Evolutionary conservation across 306 rosid genomes (phyloP).

Genomic region (Neltuma alba): DNA sequence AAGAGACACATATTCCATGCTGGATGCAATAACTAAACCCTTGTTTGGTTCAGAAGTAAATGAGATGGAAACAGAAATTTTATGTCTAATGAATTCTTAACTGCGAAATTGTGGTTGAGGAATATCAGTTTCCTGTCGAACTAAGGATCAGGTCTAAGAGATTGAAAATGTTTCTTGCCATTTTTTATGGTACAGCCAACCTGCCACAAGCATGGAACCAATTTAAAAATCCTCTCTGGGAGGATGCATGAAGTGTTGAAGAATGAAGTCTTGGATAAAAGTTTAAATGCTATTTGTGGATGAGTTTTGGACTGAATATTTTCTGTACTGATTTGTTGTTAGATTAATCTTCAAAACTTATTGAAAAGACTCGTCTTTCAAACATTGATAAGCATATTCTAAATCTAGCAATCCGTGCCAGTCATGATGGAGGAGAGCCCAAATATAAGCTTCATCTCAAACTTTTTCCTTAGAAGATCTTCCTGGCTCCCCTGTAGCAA

Average conservation of each 20-base stretch:
- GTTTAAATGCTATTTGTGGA: background rate
- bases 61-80: background rate
- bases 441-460: too few relatives aligned
- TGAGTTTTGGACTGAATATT: background rate
- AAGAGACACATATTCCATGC: slow-evolving; percentile 1
- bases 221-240: background rate
- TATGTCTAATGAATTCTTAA: background rate
- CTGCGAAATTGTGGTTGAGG: background rate
- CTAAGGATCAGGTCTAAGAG: background rate
- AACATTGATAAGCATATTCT: too few relatives aligned
- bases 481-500: too few relatives aligned
- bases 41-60: background rate
- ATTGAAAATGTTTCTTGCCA: background rate
- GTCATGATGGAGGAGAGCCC: too few relatives aligned
- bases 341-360: too few relatives aligned
- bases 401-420: too few relatives aligned
- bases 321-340: too few relatives aligned
- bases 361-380: too few relatives aligned
- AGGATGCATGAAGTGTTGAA: background rate
- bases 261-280: background rate
- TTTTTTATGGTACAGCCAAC: background rate
- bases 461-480: too few relatives aligned
- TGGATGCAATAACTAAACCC: background rate
- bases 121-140: background rate
- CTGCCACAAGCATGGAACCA: too few relatives aligned